Percentiles rank a stretch among this genome's conserved stretches.
Conservation (phyloP, 208 protist species). For the Naegleria gruberi region DNA sequence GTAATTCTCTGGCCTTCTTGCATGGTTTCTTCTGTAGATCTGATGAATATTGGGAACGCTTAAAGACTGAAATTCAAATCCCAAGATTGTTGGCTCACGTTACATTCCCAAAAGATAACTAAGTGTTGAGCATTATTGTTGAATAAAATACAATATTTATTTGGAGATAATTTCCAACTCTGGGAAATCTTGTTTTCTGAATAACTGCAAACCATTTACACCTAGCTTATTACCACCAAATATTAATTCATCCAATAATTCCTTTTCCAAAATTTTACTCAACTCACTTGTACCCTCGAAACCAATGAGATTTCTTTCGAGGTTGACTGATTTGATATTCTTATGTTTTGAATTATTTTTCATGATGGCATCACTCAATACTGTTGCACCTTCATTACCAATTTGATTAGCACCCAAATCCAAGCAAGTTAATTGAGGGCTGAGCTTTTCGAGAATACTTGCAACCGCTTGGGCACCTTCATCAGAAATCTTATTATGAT, state of each 20-base stretch:
- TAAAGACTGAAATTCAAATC: not conserved
- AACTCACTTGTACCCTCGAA: not conserved
- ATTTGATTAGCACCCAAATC: not conserved
- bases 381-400: not conserved
- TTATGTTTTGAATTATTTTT: not conserved
- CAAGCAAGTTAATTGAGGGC: not conserved
- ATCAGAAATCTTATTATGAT: not conserved
- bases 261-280: not conserved
- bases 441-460: not conserved
- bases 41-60: not conserved
- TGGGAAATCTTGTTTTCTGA: not conserved
- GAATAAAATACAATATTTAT: too few relatives aligned
- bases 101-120: not conserved
- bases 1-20: not conserved
- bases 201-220: not conserved
- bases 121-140: too few relatives aligned
- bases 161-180: constrained; percentile 11
- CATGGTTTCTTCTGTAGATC: not conserved
- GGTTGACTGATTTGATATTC: not conserved
- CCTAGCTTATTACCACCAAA: constrained; percentile 12
- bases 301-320: constrained; percentile 1
- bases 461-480: not conserved
- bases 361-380: not conserved
- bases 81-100: not conserved
- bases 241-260: not conserved